Conservation (phyloP, 768 basidiomycete species). For the Mycena rosella region DNA sequence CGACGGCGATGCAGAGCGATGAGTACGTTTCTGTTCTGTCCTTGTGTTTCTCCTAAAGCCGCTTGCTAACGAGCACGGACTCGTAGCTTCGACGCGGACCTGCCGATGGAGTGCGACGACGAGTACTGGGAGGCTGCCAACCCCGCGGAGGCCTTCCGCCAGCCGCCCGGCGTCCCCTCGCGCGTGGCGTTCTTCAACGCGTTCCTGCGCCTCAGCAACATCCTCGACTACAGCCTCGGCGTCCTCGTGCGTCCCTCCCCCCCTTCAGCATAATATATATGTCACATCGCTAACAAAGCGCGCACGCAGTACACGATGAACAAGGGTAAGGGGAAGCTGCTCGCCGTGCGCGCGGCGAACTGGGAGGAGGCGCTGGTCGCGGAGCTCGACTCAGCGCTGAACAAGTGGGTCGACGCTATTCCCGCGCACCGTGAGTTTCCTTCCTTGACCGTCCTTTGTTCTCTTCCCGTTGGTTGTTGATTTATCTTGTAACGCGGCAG, state of each 20-base stretch:
- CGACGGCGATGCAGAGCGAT: slow-evolving; percentile 78
- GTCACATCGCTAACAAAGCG: background rate
- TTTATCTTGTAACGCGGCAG: no score
- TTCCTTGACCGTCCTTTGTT: no score
- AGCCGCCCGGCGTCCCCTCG: slow-evolving; percentile 58
- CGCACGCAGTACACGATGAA: slow-evolving; percentile 72
- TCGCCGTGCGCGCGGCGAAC: slow-evolving; percentile 58
- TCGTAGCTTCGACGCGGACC: slow-evolving; percentile 62
- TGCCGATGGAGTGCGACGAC: slow-evolving; percentile 48
- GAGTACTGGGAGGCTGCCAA: slow-evolving; percentile 29
- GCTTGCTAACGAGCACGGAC: background rate
- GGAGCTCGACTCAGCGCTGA: slow-evolving; percentile 82
- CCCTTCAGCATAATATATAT: no score
- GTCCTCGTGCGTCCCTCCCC: slow-evolving; percentile 57
- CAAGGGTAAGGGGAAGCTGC: slow-evolving; percentile 65
- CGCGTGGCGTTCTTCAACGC: slow-evolving; percentile 57
- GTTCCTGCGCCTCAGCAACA: slow-evolving; percentile 52
- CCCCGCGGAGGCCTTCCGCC: slow-evolving; percentile 54
- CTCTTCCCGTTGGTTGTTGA: no score
- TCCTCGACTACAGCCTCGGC: slow-evolving; percentile 59
- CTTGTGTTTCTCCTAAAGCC: background rate
- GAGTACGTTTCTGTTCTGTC: slow-evolving; percentile 60
- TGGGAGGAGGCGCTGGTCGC: slow-evolving; percentile 78
- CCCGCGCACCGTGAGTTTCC: slow-evolving; percentile 51
- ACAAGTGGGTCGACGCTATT: slow-evolving; percentile 80